Evolutionary conservation across 139 green algal species (phyloP), one percentile per base, ranked within the genome.

Genomic region (Micromonas commoda): DNA sequence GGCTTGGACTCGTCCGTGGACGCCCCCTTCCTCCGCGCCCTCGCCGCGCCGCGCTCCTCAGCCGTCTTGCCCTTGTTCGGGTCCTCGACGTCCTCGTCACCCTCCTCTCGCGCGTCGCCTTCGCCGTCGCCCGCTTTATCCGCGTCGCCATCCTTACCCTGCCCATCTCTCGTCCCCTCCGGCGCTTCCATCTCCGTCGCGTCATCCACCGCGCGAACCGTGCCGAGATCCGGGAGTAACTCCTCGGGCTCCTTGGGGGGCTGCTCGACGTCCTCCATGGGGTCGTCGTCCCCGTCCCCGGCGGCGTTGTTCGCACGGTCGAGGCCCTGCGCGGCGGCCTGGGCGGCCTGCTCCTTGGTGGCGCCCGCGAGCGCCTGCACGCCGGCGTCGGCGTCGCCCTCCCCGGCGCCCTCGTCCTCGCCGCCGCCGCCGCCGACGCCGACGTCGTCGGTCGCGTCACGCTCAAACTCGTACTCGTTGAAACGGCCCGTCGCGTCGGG

Each of bases 291-390:
- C 21, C 1, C 23, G 16, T 60, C 19, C 2, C 61, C 35, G 35
- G 45, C 32, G 1, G 28, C 34, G 28, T 75, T 32, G 20, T 26
- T 20, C 1, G 20, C 68, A 37, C 53, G 23, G 24, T 64, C 29
- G 29, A 51, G 21, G 2, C 33, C 68, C 19, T 69, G 33, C 13
- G 57, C 35, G 1, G 64, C 66, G 21, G 73, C 67, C 5, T 61
- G 76, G 20, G 53, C 61, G 21, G 87, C 89, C 82, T 98, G 94
- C 57, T 98, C 94, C 76, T 97, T 89, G 0, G 94, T 98, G 1
- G 94, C 94, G 1, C 88, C 75, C 0, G 88, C 94, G 38, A 97
- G 76, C 13, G 91, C 86, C 72, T 92, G 87, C 28, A 39, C 38
- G 23, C 61, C 74, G 31, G 6, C 79, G 45, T 57, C 45, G 45